Conservation (phyloP, 2,329 filamentous ascomycete genomes). For the Coniochaeta sp. region DNA sequence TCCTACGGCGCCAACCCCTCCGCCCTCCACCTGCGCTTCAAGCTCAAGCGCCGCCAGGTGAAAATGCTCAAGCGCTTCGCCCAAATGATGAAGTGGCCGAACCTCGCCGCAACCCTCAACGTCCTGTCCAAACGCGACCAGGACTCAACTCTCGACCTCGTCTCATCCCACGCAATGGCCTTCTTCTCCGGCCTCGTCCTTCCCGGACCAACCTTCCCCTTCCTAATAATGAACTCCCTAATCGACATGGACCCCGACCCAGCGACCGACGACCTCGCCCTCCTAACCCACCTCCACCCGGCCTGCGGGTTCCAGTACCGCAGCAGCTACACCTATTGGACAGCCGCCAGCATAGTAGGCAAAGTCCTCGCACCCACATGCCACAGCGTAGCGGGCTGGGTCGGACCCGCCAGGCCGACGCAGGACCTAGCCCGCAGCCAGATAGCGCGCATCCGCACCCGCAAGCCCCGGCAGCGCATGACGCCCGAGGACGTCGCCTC, state of each 20-base stretch:
- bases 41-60: slow-evolving; percentile 59
- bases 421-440: slow-evolving; percentile 60
- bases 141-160: slow-evolving; percentile 49
- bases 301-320: slow-evolving; percentile 71
- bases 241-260: slow-evolving; percentile 68
- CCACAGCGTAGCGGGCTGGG: slow-evolving; percentile 64
- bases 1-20: slow-evolving; percentile 47
- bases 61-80: slow-evolving; percentile 64
- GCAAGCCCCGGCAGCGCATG: slow-evolving; percentile 44
- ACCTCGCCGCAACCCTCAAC: slow-evolving; percentile 57
- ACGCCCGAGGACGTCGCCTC: slow-evolving; percentile 53
- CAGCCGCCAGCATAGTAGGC: slow-evolving; percentile 62
- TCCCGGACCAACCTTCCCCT: slow-evolving; percentile 62
- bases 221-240: slow-evolving; percentile 71
- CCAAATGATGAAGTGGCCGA: slow-evolving; percentile 70
- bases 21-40: slow-evolving; percentile 56
- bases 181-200: slow-evolving; percentile 71
- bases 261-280: slow-evolving; percentile 57
- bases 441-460: slow-evolving; percentile 61
- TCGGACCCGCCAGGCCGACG: slow-evolving; percentile 64
- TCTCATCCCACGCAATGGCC: slow-evolving; percentile 67
- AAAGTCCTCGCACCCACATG: slow-evolving; percentile 71
- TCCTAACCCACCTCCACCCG: slow-evolving; percentile 61
- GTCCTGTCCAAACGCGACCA: slow-evolving; percentile 53
- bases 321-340: slow-evolving; percentile 70